Evolutionary conservation across 805 yeast species (phyloP).

Genomic region (Candida pini): DNA sequence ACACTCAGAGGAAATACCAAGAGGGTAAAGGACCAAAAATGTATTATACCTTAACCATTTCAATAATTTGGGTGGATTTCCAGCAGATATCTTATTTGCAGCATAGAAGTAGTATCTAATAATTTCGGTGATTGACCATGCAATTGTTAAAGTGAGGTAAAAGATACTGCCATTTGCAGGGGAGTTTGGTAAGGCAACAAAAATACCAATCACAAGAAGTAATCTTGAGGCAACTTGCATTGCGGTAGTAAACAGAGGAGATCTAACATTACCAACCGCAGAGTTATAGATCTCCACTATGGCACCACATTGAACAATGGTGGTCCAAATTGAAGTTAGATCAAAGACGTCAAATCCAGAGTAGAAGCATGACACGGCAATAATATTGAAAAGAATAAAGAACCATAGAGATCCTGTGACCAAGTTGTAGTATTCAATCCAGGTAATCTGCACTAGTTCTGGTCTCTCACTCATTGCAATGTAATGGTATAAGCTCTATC

Average conservation of each 20-base stretch:
- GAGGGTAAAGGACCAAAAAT: conserved; percentile 79
- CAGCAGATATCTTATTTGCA: conserved; percentile 46
- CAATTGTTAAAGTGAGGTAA: conserved; percentile 61
- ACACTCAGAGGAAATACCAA: conserved; percentile 87
- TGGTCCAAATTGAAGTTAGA: conserved; percentile 52
- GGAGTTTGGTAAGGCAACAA: conserved; percentile 66
- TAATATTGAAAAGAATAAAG: conserved; percentile 24
- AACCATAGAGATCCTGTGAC: conserved; percentile 30
- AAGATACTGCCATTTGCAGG: conserved; percentile 56
- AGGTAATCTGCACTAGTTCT: too few relatives aligned
- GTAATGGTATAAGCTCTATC: too few relatives aligned
- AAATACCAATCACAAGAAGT: conserved; percentile 76
- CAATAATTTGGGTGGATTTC: conserved; percentile 51
- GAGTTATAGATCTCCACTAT: conserved; percentile 77
- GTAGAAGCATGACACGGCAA: conserved; percentile 14
- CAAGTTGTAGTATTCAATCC: conserved; percentile 30
- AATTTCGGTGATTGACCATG: conserved; percentile 95
- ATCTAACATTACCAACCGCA: conserved; percentile 70
- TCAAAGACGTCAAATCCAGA: conserved; percentile 68
- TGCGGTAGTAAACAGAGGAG: conserved; percentile 77
- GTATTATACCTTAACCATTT: conserved; percentile 76
- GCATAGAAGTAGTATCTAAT: conserved; percentile 88
- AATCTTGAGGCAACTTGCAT: conserved; percentile 87
- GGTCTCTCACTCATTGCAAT: too few relatives aligned
- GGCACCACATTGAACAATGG: conserved; percentile 73